Base-by-base conservation (phyloP, 192 early-diverging fungal species). In the Mortierella antarctica region DNA sequence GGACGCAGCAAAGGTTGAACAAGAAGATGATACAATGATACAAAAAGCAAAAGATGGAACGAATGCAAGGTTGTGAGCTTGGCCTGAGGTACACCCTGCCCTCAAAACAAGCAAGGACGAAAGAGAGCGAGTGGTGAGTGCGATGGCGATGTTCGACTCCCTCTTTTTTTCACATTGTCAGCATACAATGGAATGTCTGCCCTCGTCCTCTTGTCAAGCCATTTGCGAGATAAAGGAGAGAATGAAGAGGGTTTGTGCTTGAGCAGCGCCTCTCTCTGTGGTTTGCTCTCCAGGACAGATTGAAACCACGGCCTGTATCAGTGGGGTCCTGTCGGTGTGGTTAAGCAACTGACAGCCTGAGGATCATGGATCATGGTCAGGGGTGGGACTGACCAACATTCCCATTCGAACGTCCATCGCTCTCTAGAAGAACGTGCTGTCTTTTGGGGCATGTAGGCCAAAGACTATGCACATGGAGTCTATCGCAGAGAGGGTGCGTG, bases 171-270 rank as follows among this genome's bases (percentile, higher is more conserved):
- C 57, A 56, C 39, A 46, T 62, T 40, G 18, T 56, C 52, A 20
- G 67, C 42, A 17, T 18, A 62, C 67, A 70, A 70, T 77, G 67
- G 66, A 69, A 70, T 77, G 66, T 48, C 11, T 51, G 47, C 57
- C 53, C 60, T 62, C 45, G 10, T 23, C 21, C 41, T 54, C 48
- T 57, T 59, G 13, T 62, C 14, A 21, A 23, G 41, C 39, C 7
- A 21, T 49, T 42, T 46, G 56, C 10, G 52, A 64, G 40, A 47
- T 15, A 42, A 45, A 40, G 11, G 20, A 41, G 65, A 52, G 45
- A 53, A 18, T 42, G 52, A 59, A 31, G 39, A 49, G 54, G 42
- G 53, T 10, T 50, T 5, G 49, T 51, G 41, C 45, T 14, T 56
- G 18, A 12, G 40, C 6, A 5, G 14, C 1, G 23, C 12, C 3